phyloP scores from a whole-genome alignment of 2,329 filamentous ascomycete species.

The Blumeria hordei region DNA sequence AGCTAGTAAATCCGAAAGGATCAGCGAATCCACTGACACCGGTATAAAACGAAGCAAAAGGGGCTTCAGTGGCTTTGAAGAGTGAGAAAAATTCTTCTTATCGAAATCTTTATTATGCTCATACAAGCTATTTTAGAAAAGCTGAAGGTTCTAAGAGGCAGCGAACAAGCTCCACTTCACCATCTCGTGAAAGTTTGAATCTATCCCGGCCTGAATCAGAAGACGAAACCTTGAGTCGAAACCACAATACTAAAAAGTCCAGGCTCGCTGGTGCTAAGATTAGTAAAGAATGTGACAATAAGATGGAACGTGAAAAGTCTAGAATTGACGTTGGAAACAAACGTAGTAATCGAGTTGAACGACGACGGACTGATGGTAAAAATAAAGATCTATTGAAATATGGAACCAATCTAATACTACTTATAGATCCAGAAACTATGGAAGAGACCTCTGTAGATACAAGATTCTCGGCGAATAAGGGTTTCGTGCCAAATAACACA shows the following conservation, averaged over 20 bases:
- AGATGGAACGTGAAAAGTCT: slow-evolving; percentile 51
- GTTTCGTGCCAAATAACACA: not conserved
- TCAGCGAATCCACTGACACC: slow-evolving; percentile 19
- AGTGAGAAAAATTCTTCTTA: slow-evolving; percentile 33
- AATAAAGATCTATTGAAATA: too few species aligned
- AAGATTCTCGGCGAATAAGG: slow-evolving; percentile 14
- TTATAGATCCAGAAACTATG: slow-evolving; percentile 43
- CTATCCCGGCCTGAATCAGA: slow-evolving; percentile 41
- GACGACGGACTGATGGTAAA: slow-evolving; percentile 59
- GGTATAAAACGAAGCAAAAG: slow-evolving; percentile 50
- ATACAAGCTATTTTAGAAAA: slow-evolving; percentile 25
- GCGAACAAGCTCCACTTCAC: slow-evolving; percentile 52
- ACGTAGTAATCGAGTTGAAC: slow-evolving; percentile 50
- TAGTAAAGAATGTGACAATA: slow-evolving; percentile 37
- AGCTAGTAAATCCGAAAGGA: slow-evolving; percentile 63
- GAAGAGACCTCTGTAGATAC: slow-evolving; percentile 37
- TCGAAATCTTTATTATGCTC: too few species aligned
- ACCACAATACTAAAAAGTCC: slow-evolving; percentile 31
- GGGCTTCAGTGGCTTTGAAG: slow-evolving; percentile 74
- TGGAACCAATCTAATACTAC: not conserved
- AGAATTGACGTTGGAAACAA: slow-evolving; percentile 53
- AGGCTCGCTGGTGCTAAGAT: slow-evolving; percentile 30
- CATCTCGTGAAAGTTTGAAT: slow-evolving; percentile 24
- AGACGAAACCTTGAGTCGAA: slow-evolving; percentile 32
- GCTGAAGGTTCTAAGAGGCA: slow-evolving; percentile 54